These are phyloP conservation scores for Xylariaceae sp. DNA, from an alignment of 2,329 filamentous ascomycete species.

Conservation along the genomic window DNA sequence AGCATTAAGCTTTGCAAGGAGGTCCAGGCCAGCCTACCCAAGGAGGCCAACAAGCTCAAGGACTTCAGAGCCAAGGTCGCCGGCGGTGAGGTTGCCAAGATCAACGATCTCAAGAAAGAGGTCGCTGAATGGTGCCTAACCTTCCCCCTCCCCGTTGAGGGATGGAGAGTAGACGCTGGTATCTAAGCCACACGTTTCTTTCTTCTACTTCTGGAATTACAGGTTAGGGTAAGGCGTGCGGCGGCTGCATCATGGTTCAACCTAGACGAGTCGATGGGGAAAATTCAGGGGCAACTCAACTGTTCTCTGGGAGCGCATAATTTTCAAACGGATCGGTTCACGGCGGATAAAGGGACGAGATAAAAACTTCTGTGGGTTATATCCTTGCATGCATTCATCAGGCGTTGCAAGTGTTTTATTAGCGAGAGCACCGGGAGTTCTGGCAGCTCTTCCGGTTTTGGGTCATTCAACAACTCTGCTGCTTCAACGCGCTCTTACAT, in stretches of 20 bases:
- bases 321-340: constrained; percentile 15
- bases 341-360: constrained; percentile 11
- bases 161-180: constrained; percentile 68
- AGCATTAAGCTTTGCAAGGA: constrained; percentile 90
- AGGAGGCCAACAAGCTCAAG: constrained; percentile 99
- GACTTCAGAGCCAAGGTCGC: constrained; percentile 97
- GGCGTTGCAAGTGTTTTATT: constrained; percentile 42
- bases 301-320: constrained; percentile 36
- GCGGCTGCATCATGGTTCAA: constrained; percentile 40
- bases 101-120: constrained; percentile 87
- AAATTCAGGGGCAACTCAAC: constrained; percentile 43
- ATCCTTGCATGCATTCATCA: constrained; percentile 42
- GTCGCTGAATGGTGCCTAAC: constrained; percentile 84
- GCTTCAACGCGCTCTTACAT: constrained; percentile 50
- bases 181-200: constrained; percentile 51
- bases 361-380: constrained; percentile 3
- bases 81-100: constrained; percentile 77
- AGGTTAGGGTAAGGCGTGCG: constrained; percentile 22
- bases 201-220: constrained; percentile 10
- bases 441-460: constrained; percentile 36
- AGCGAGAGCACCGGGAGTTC: constrained; percentile 37
- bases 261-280: constrained; percentile 35
- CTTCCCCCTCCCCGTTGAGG: constrained; percentile 91
- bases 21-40: constrained; percentile 83
- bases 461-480: constrained; percentile 41